phyloP scores from a whole-genome alignment of 805 yeast genomes.

The Metschnikowia corniflorae region DNA sequence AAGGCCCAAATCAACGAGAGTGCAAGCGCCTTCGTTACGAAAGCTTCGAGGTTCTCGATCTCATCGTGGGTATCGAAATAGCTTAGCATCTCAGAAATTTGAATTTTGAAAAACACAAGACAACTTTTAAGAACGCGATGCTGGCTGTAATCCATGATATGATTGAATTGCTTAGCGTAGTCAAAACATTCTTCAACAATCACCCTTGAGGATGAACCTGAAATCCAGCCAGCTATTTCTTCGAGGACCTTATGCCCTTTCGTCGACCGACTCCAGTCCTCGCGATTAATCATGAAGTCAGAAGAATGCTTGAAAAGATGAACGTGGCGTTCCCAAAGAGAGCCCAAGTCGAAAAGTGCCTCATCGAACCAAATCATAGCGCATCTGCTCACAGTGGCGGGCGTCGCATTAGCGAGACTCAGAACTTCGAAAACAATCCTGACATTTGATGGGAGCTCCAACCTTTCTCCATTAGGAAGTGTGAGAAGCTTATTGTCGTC shows the following conservation, averaged over 20 bases:
- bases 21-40: conserved; percentile 30
- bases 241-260: conserved; percentile 11
- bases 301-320: conserved; percentile 6
- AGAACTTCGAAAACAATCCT: conserved; percentile 76
- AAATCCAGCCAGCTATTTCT: conserved; percentile 9
- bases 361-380: conserved; percentile 77
- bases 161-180: conserved; percentile 31
- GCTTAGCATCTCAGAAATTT: conserved; percentile 25
- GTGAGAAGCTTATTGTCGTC: conserved; percentile 85
- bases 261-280: conserved; percentile 1
- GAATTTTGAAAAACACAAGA: conserved; percentile 36
- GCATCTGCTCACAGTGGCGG: conserved; percentile 91
- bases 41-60: conserved; percentile 25
- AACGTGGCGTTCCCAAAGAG: conserved; percentile 14
- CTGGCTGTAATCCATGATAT: conserved; percentile 49
- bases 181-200: conserved; percentile 17
- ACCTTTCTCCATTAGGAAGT: conserved; percentile 84
- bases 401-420: conserved; percentile 63
- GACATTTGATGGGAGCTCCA: conserved; percentile 61
- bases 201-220: background rate
- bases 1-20: conserved; percentile 58
- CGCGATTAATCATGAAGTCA: background rate
- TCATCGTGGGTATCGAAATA: conserved; percentile 2
- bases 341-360: conserved; percentile 19
- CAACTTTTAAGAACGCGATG: conserved; percentile 38